Evolutionary conservation across 441 rosid species (phyloP).

Genomic region (Erodium texanum): DNA sequence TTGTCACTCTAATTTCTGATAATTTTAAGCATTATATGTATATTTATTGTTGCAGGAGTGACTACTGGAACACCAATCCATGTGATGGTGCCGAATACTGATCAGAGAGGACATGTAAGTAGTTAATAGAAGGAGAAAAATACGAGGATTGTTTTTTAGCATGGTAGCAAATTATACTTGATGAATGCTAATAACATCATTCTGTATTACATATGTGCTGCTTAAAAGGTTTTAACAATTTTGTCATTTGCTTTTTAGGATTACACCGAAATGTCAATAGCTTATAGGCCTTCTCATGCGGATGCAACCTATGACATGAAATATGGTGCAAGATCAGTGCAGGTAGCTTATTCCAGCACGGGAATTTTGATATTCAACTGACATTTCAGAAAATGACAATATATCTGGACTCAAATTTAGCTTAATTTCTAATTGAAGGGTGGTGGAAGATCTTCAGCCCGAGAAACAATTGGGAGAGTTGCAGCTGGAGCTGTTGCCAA

Average conservation of each 20-base stretch:
- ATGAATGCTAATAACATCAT: neutral
- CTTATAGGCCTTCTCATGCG: slow-evolving; percentile 95
- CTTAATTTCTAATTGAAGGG: slow-evolving; percentile 47
- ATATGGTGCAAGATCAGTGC: slow-evolving; percentile 88
- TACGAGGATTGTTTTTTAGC: neutral
- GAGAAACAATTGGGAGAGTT: slow-evolving; percentile 97
- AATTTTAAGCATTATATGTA: slow-evolving; percentile 7
- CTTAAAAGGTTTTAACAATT: slow-evolving; percentile 6
- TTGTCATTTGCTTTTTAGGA: slow-evolving; percentile 42
- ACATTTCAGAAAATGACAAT: slow-evolving; percentile 1
- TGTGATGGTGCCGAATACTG: slow-evolving; percentile 86
- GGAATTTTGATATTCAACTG: neutral
- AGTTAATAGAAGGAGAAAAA: too few species aligned
- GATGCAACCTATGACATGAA: slow-evolving; percentile 99
- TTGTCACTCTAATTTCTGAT: neutral
- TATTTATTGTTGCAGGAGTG: slow-evolving; percentile 43
- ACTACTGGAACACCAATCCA: slow-evolving; percentile 93
- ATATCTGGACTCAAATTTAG: slow-evolving; percentile 5
- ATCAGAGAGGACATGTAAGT: slow-evolving; percentile 94
- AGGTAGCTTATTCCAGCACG: slow-evolving; percentile 35
- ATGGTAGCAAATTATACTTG: neutral
- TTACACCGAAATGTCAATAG: slow-evolving; percentile 84
- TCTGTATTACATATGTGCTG: neutral
- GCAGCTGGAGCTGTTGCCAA: slow-evolving; percentile 97
- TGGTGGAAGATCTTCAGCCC: slow-evolving; percentile 97